phyloP scores from a whole-genome alignment of 768 basidiomycete genomes.

The Calocybe gangraenosa region DNA sequence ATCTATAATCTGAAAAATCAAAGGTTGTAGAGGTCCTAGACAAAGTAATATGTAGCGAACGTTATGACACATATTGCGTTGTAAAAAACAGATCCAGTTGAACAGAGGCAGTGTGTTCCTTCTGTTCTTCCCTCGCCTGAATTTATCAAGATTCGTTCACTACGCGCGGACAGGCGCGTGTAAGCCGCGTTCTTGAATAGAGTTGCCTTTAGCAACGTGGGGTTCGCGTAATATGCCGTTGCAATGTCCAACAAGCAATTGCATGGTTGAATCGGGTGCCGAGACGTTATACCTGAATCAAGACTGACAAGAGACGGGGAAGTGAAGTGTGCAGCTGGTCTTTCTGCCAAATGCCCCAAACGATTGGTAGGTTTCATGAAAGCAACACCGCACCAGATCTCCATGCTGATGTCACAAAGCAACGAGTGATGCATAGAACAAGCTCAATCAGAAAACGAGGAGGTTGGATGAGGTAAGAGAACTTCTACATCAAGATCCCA shows the following conservation, averaged over 20 bases:
- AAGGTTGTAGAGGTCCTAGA: background rate
- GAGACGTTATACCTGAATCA: no score
- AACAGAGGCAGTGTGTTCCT: background rate
- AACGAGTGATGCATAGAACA: no score
- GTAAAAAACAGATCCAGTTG: background rate
- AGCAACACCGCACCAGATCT: no score
- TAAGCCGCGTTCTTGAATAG: conserved; percentile 36
- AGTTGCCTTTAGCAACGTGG: conserved; percentile 29
- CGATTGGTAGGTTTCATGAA: no score
- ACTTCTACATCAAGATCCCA: no score
- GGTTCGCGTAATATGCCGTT: conserved; percentile 36
- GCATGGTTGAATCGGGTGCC: conserved; percentile 1
- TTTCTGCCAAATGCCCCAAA: no score
- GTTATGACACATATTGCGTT: conserved; percentile 63
- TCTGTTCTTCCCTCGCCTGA: conserved; percentile 3
- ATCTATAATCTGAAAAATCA: conserved; percentile 58
- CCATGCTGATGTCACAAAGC: no score
- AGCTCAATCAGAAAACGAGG: no score
- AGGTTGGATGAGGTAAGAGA: no score
- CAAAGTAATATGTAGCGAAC: conserved; percentile 33
- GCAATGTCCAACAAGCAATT: background rate
- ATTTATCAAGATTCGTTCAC: conserved; percentile 15
- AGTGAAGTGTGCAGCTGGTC: no score
- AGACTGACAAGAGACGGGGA: no score
- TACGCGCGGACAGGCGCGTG: conserved; percentile 28